Percentiles rank a stretch among this genome's conserved stretches.
These are phyloP conservation scores for Forsythia suspensa DNA, from an alignment of 257 asterid genomes.

Conservation along the genomic window DNA sequence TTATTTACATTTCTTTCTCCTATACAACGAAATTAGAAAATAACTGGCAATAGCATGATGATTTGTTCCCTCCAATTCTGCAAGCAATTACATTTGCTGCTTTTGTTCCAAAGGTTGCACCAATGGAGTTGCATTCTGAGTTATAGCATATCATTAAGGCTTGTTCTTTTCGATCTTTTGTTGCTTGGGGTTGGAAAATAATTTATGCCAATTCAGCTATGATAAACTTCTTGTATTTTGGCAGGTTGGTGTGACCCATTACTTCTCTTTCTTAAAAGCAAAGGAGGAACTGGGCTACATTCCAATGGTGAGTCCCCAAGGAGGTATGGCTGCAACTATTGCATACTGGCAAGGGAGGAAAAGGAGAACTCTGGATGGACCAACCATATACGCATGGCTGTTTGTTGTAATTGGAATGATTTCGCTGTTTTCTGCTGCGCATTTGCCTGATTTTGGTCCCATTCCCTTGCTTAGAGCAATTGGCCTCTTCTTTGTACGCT, in stretches of 20 bases:
- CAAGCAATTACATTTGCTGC: background rate
- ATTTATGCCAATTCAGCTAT: background rate
- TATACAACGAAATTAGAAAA: background rate
- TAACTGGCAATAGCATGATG: background rate
- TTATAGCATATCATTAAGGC: background rate
- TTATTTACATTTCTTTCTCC: background rate
- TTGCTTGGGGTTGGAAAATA: background rate
- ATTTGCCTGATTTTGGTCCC: constrained; percentile 71
- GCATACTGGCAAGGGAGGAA: constrained; percentile 81
- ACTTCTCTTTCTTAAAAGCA: constrained; percentile 85
- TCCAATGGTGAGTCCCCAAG: constrained; percentile 71
- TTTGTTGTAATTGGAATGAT: constrained; percentile 59
- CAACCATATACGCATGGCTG: constrained; percentile 61
- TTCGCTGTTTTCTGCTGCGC: constrained; percentile 65
- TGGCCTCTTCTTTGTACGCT: constrained; percentile 57
- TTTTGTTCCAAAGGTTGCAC: background rate
- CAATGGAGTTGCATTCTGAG: background rate
- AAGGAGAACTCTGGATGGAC: constrained; percentile 70
- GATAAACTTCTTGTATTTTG: background rate
- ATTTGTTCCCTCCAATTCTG: background rate
- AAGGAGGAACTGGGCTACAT: constrained; percentile 83
- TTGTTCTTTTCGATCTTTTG: background rate
- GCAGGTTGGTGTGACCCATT: constrained; percentile 94
- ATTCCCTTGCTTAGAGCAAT: constrained; percentile 51
- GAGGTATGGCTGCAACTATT: constrained; percentile 79